Conservation (phyloP, 2,329 filamentous ascomycete genomes). For the Aspergillus proliferans region DNA sequence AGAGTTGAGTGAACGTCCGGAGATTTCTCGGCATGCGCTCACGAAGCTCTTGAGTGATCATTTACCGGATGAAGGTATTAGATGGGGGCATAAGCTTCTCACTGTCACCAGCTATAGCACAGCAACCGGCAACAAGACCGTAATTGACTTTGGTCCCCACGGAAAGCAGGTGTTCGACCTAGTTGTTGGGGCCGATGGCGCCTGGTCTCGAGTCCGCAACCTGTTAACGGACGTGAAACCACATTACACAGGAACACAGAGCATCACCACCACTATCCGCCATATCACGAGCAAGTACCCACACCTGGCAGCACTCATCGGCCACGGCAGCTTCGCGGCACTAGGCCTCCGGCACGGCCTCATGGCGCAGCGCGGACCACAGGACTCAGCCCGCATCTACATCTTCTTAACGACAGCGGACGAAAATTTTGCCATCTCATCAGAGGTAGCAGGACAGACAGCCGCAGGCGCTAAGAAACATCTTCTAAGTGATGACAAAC, state of each 20-base stretch:
- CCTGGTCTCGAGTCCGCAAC: slow-evolving; percentile 20
- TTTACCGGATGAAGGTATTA: slow-evolving; percentile 10
- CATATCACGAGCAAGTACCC: slow-evolving; percentile 17
- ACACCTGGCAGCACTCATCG: slow-evolving; percentile 15
- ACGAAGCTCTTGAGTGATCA: slow-evolving; percentile 9
- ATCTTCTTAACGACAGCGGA: slow-evolving; percentile 18
- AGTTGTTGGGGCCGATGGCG: slow-evolving; percentile 24
- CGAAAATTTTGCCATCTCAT: slow-evolving; percentile 10
- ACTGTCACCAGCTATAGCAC: background rate
- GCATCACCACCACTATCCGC: slow-evolving; percentile 12
- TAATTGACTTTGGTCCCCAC: slow-evolving; percentile 8
- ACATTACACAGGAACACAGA: slow-evolving; percentile 13
- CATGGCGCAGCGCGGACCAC: slow-evolving; percentile 18
- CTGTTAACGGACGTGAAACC: slow-evolving; percentile 16
- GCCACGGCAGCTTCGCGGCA: slow-evolving; percentile 20
- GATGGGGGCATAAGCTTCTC: slow-evolving; percentile 18
- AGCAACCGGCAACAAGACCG: slow-evolving; percentile 1
- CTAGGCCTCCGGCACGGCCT: slow-evolving; percentile 20
- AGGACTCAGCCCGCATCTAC: slow-evolving; percentile 18
- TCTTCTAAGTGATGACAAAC: slow-evolving; percentile 12
- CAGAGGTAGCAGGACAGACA: slow-evolving; percentile 4
- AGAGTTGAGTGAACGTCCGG: slow-evolving; percentile 15
- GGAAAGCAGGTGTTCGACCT: slow-evolving; percentile 13
- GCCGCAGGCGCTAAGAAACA: slow-evolving; percentile 10
- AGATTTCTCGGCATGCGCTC: slow-evolving; percentile 20